Percentiles rank a stretch among this genome's conserved stretches.
phyloP scores from a whole-genome alignment of 2,329 filamentous ascomycete genomes.

The Trichoderma arundinaceum region DNA sequence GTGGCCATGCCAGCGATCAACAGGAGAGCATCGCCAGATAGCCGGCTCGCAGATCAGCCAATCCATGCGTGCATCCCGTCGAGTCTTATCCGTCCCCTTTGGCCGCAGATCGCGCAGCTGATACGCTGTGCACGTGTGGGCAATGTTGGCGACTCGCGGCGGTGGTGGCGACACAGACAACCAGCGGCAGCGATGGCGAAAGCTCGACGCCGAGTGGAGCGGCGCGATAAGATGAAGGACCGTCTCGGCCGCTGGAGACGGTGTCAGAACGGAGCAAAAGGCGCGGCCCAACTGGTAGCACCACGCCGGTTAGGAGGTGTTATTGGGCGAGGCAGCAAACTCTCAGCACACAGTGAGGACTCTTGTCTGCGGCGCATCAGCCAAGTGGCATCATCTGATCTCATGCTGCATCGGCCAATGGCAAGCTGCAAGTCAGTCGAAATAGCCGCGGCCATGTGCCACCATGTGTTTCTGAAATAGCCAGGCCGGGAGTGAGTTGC shows the following conservation, averaged over 20 bases:
- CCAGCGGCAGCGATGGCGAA: not conserved
- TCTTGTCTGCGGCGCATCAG: conserved; percentile 12
- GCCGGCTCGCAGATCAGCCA: conserved; percentile 23
- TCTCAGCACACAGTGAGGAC: conserved; percentile 19
- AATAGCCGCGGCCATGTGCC: conserved; percentile 3
- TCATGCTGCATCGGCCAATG: conserved; percentile 9
- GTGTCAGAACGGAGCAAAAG: conserved; percentile 23
- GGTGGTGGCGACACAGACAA: conserved; percentile 5
- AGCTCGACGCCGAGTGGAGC: conserved; percentile 20
- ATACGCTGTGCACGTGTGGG: conserved; percentile 20
- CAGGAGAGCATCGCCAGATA: conserved; percentile 23
- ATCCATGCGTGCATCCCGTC: conserved; percentile 23
- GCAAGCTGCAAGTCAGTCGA: conserved; percentile 2
- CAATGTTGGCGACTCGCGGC: not conserved
- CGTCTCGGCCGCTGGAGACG: conserved; percentile 20
- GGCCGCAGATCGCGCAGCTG: conserved; percentile 21
- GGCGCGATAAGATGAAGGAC: conserved; percentile 26
- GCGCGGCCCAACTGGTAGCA: too few species aligned
- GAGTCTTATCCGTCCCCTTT: not conserved
- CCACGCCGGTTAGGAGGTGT: not conserved
- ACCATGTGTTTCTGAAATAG: conserved; percentile 11
- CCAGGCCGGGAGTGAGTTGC: too few species aligned
- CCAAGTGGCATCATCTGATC: conserved; percentile 22
- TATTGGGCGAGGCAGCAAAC: conserved; percentile 21
- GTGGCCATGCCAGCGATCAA: conserved; percentile 24